Evolutionary conservation across 2,329 filamentous ascomycete genomes (phyloP), one percentile per base, ranked within the genome.

Genomic region (Fusarium subglutinans): DNA sequence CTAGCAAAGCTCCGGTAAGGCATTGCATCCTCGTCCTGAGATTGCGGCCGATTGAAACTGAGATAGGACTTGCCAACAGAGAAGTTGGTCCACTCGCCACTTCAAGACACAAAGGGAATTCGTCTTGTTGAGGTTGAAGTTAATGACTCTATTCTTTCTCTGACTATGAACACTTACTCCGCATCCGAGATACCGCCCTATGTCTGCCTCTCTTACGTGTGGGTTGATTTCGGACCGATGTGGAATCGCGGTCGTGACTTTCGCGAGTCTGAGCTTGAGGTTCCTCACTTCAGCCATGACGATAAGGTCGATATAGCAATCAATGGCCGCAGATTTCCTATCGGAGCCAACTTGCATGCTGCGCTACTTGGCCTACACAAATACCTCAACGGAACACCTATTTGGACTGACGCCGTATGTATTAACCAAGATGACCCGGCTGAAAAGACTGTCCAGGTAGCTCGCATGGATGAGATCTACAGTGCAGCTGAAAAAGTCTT

Each of bases 381-480:
- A 15, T 41, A 70, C 24, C 68, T 70, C 7, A 24, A 41, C 3
- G 51, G 51, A 3, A 55, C 28, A 14, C 68, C 66, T 6, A 65
- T 70, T 26, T 70, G 68, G 67, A 41, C 63, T 15, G 67, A 70
- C 7, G 67, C 67, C 2, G 22, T 70, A 0, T 70, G 64, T 6
- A 70, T 70, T 10, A 70, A 70, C 22, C 68, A 70, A 11, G 40
- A 44, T 1, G 48, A 70, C 18, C n/a, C 17, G 2, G 35, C 17
- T 20, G 68, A 70, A 22, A 70, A 70, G 10, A 22, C 51, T 4
- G 8, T 26, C 3, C 67, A 70, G 24, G 67, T 70, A 0, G 51
- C 53, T n/a, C 64, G 67, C 2, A 63, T 69, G 64, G 64, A 66
- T 10, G 67, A 69, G 18, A 69, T 70, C 3, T 69, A 70, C 12